Evolutionary conservation across 345 rosid species (phyloP).

Genomic region (Eucalyptus guilfoylei): DNA sequence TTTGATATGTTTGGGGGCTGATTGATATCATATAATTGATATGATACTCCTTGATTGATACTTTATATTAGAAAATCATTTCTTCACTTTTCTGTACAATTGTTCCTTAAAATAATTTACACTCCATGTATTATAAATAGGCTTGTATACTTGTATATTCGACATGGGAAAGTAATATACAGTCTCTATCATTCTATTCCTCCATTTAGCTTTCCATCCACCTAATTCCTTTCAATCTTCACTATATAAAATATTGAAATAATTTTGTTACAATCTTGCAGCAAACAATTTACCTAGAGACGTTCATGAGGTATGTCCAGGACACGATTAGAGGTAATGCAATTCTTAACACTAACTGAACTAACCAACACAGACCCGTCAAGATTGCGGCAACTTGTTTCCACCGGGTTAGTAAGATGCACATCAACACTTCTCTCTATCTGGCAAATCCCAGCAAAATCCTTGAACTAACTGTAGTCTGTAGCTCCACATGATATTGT

Average conservation of each 20-base stretch:
- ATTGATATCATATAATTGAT: too few species aligned
- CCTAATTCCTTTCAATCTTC: not conserved
- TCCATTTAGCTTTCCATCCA: too few species aligned
- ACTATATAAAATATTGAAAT: not conserved
- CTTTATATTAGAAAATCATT: too few species aligned
- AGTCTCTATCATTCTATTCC: too few species aligned
- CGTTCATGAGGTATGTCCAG: not conserved
- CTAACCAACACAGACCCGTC: not conserved
- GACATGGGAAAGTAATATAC: too few species aligned
- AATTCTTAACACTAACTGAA: not conserved
- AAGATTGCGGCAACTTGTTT: not conserved
- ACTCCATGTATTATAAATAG: too few species aligned
- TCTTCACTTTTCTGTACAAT: too few species aligned
- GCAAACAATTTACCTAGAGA: not conserved
- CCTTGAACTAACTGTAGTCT: not conserved
- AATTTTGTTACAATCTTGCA: not conserved
- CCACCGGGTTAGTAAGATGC: not conserved
- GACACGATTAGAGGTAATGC: not conserved
- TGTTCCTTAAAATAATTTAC: too few species aligned
- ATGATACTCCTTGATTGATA: too few species aligned
- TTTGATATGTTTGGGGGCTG: too few species aligned
- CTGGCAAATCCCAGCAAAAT: not conserved
- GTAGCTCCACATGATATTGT: not conserved
- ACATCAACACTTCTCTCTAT: not conserved
- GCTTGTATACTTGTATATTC: too few species aligned